These are phyloP conservation scores for Fraxinus xanthoxyloides DNA, from an alignment of 305 asterid genomes.

Conservation along the genomic window DNA sequence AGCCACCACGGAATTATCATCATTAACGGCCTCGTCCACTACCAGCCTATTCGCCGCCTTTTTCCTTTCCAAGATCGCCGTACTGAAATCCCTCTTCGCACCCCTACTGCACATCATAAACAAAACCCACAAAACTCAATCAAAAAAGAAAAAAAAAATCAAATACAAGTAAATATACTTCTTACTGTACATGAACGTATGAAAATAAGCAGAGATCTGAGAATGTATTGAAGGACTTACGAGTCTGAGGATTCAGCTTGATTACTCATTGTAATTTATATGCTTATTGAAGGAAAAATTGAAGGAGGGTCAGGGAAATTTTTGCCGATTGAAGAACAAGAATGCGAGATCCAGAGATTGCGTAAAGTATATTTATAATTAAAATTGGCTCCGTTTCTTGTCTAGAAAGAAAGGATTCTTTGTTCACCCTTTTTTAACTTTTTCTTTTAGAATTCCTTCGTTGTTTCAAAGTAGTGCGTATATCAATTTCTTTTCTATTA, in stretches of 20 bases:
- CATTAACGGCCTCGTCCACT: slow-evolving; percentile 26
- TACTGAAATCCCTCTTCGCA: slow-evolving; percentile 26
- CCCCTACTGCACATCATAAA: slow-evolving; percentile 16
- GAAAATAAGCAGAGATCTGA: slow-evolving; percentile 11
- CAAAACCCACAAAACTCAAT: background rate
- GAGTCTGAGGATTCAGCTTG: slow-evolving; percentile 19
- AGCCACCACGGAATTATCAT: slow-evolving; percentile 28
- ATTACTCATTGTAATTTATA: slow-evolving; percentile 11
- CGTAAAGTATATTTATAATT: slow-evolving; percentile 11
- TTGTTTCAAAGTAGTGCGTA: background rate
- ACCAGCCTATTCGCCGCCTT: slow-evolving; percentile 28
- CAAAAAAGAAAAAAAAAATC: background rate
- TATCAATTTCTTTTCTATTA: background rate
- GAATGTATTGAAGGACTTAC: slow-evolving; percentile 12
- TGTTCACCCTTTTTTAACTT: background rate
- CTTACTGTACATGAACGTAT: background rate
- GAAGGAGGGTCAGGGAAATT: background rate
- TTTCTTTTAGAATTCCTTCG: background rate
- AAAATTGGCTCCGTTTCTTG: slow-evolving; percentile 18
- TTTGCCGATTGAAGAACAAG: background rate
- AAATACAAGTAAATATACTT: background rate
- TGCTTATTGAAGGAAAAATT: background rate
- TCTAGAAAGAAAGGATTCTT: slow-evolving; percentile 16
- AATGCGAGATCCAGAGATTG: background rate
- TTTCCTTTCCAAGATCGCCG: slow-evolving; percentile 31